Conservation (phyloP, 2,329 filamentous ascomycete genomes). For the Cercospora brassicicola region DNA sequence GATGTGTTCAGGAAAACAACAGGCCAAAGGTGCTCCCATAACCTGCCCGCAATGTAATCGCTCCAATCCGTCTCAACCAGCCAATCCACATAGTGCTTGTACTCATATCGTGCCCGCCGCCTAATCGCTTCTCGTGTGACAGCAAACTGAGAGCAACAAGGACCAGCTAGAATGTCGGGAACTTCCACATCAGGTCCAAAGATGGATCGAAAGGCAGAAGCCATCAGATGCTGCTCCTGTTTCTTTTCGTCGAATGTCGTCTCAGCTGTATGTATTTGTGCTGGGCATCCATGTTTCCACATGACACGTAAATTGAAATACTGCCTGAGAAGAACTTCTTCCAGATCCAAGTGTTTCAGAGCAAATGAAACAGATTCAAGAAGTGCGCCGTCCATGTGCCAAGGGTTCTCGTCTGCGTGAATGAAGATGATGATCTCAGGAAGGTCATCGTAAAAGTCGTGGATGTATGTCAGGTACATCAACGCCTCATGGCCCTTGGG, state of each 20-base stretch:
- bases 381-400: slow-evolving; percentile 26
- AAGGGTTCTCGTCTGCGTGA: slow-evolving; percentile 23
- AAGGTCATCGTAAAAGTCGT: slow-evolving; percentile 27
- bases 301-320: slow-evolving; percentile 28
- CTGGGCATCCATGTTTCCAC: slow-evolving; percentile 28
- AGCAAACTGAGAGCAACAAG: slow-evolving; percentile 31
- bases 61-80: slow-evolving; percentile 17
- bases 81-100: slow-evolving; percentile 19
- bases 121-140: slow-evolving; percentile 22
- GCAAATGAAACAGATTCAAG: slow-evolving; percentile 22
- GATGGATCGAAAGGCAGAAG: slow-evolving; percentile 20
- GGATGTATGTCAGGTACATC: slow-evolving; percentile 29
- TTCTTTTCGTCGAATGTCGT: slow-evolving; percentile 18
- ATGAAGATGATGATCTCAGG: slow-evolving; percentile 27
- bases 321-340: slow-evolving; percentile 20
- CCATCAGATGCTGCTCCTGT: slow-evolving; percentile 26
- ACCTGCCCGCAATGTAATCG: slow-evolving; percentile 23
- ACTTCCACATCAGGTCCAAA: slow-evolving; percentile 23
- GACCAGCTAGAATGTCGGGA: slow-evolving; percentile 24
- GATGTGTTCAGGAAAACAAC: slow-evolving; percentile 22
- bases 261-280: slow-evolving; percentile 26
- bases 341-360: slow-evolving; percentile 22
- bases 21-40: slow-evolving; percentile 31
- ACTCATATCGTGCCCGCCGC: slow-evolving; percentile 18
- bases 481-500: slow-evolving; percentile 27